phyloP scores from a whole-genome alignment of 352 stramenopile species.

The Phytophthora constricta region DNA sequence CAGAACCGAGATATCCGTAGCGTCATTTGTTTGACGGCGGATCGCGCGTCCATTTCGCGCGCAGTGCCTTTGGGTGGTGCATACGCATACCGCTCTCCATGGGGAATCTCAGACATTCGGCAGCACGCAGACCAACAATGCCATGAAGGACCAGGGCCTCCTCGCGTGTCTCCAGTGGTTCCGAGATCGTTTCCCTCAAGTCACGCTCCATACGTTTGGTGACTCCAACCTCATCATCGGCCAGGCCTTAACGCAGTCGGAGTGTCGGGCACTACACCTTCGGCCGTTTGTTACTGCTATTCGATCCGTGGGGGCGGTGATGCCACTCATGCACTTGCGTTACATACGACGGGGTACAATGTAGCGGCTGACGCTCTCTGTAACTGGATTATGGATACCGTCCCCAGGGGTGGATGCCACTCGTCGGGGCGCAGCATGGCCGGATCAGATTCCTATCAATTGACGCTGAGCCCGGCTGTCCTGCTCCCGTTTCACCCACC shows the following conservation, averaged over 20 bases:
- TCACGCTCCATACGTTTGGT: too few species aligned
- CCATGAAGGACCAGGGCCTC: conserved; percentile 36
- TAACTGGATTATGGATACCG: conserved; percentile 31
- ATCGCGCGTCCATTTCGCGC: too few species aligned
- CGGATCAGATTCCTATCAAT: conserved; percentile 1
- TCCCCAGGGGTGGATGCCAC: neutral
- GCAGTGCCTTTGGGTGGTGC: too few species aligned
- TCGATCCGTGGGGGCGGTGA: conserved; percentile 18
- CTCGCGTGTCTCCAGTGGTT: conserved; percentile 19
- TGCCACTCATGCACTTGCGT: conserved; percentile 14
- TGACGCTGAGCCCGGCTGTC: neutral
- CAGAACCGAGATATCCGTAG: too few species aligned
- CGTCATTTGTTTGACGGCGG: too few species aligned
- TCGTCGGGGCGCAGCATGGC: too few species aligned
- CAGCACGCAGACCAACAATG: conserved; percentile 17
- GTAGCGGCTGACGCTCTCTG: conserved; percentile 9
- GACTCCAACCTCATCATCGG: too few species aligned
- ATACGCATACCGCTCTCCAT: conserved; percentile 1
- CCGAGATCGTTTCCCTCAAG: too few species aligned
- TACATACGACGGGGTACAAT: conserved; percentile 6
- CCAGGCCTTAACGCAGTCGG: too few species aligned
- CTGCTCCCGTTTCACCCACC: too few species aligned
- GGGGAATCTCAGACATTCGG: conserved; percentile 15
- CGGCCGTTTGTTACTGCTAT: too few species aligned
- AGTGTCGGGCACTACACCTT: too few species aligned